A percentile compares a stretch with the other conserved stretches of the same genome.
Conservation (phyloP, 2,329 filamentous ascomycete species). For the Basipetospora chlamydospora region DNA sequence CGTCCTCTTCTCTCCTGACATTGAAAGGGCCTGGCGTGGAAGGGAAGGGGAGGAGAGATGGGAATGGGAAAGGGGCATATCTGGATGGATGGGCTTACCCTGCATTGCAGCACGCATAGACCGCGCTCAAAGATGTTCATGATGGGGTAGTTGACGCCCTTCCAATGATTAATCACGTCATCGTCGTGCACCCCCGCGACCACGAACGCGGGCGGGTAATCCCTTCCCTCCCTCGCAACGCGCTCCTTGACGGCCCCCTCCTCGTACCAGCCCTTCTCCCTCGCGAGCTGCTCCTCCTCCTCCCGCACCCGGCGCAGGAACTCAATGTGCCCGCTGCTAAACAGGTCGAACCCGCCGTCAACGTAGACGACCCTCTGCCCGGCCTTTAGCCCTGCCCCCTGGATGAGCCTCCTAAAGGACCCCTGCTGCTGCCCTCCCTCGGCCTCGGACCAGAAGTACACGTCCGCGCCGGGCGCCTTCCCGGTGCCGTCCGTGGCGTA, state of each 20-base stretch:
- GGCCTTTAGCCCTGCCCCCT: conserved; percentile 53
- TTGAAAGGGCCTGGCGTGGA: too few relatives aligned
- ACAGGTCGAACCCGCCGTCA: conserved; percentile 91
- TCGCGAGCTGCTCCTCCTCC: conserved; percentile 56
- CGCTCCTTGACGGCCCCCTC: conserved; percentile 49
- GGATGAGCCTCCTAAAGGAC: conserved; percentile 51
- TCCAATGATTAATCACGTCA: conserved; percentile 88
- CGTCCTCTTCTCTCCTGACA: too few relatives aligned
- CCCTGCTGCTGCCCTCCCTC: conserved; percentile 45
- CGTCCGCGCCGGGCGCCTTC: conserved; percentile 60
- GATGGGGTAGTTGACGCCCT: conserved; percentile 95
- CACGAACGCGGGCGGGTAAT: conserved; percentile 76
- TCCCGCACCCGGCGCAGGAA: conserved; percentile 69
- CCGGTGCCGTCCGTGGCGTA: conserved; percentile 84
- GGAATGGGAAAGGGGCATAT: background rate
- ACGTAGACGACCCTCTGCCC: conserved; percentile 88
- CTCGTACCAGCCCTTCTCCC: conserved; percentile 58
- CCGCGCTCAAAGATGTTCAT: conserved; percentile 99
- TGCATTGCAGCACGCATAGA: conserved; percentile 88
- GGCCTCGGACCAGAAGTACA: conserved; percentile 64
- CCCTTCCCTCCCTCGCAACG: conserved; percentile 43
- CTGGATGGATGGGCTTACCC: conserved; percentile 36
- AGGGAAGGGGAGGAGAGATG: background rate
- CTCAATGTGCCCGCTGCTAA: conserved; percentile 93
- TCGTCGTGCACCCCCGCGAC: conserved; percentile 91